A percentile compares a stretch with the other conserved stretches of the same genome.
phyloP scores from a whole-genome alignment of 495 filamentous ascomycete genomes.

The Acidiella bohemica region DNA sequence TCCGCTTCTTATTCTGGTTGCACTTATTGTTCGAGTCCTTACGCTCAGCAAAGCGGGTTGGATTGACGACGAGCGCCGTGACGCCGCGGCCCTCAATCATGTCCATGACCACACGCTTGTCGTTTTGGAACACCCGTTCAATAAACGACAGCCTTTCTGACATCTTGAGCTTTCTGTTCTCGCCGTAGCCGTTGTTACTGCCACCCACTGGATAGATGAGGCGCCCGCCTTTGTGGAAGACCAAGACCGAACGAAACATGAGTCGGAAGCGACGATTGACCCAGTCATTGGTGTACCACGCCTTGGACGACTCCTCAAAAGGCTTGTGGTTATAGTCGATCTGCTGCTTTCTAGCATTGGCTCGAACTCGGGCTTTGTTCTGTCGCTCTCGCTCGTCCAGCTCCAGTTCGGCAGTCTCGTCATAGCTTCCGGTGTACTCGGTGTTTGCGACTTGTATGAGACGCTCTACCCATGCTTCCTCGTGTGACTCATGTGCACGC shows the following conservation, averaged over 20 bases:
- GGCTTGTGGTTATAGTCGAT: slow-evolving; percentile 3
- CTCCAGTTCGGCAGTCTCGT: not conserved
- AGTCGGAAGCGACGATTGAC: slow-evolving; percentile 2
- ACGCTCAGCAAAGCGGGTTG: not conserved
- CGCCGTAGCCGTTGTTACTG: slow-evolving; percentile 6
- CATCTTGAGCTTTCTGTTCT: not conserved
- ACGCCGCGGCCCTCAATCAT: slow-evolving; percentile 11
- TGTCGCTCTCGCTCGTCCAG: not conserved
- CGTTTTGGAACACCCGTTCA: not conserved
- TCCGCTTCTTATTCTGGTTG: slow-evolving; percentile 8
- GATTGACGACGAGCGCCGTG: slow-evolving; percentile 5
- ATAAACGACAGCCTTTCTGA: not conserved
- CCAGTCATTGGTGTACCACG: slow-evolving; percentile 2
- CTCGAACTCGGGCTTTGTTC: too few species aligned
- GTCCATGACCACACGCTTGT: slow-evolving; percentile 10
- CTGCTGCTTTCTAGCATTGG: slow-evolving; percentile 1
- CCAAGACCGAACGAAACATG: slow-evolving; percentile 3
- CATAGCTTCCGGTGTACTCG: not conserved
- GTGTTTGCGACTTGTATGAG: slow-evolving; percentile 4
- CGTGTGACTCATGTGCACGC: not conserved
- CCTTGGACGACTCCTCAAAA: not conserved
- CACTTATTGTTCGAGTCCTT: slow-evolving; percentile 8
- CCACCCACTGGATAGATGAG: slow-evolving; percentile 5
- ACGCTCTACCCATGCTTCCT: not conserved
- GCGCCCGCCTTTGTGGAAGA: slow-evolving; percentile 3